Conservation (phyloP, 805 yeast species). For the Metschnikowia lochheadii region DNA sequence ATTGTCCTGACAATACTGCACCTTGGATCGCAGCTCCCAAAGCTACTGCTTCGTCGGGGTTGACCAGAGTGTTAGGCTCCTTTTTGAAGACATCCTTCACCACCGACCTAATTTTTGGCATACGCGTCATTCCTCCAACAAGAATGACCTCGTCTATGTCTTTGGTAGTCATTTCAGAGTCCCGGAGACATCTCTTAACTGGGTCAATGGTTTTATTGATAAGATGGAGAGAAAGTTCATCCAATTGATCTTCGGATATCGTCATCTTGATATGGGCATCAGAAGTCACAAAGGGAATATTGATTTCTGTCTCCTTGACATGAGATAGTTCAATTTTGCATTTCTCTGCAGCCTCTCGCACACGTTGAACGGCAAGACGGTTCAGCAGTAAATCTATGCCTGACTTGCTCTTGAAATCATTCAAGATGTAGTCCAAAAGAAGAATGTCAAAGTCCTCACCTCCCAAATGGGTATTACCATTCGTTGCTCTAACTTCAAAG, state of each 20-base stretch:
- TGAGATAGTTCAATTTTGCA: conserved; percentile 74
- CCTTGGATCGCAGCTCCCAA: conserved; percentile 31
- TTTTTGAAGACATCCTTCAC: conserved; percentile 59
- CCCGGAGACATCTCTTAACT: conserved; percentile 68
- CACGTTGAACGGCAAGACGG: conserved; percentile 63
- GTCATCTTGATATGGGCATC: conserved; percentile 57
- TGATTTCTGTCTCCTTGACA: conserved; percentile 55
- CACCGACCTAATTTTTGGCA: conserved; percentile 71
- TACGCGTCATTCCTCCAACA: conserved; percentile 89
- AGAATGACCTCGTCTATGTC: conserved; percentile 72
- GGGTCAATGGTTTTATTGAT: conserved; percentile 68
- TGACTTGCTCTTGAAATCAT: conserved; percentile 51
- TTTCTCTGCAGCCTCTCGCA: conserved; percentile 75
- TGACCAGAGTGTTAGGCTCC: conserved; percentile 66
- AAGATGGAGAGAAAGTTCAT: conserved; percentile 59
- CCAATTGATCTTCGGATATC: conserved; percentile 65
- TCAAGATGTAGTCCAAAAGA: conserved; percentile 53
- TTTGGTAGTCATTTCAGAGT: conserved; percentile 61
- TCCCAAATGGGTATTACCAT: conserved; percentile 82
- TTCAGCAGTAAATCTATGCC: conserved; percentile 47
- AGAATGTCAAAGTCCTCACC: conserved; percentile 82
- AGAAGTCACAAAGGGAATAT: conserved; percentile 64
- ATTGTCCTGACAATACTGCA: conserved; percentile 25
- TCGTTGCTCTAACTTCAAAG: conserved; percentile 77
- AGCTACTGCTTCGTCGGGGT: conserved; percentile 57